Evolutionary conservation across 805 yeast species (phyloP).

Genomic region (Isabelozyma pseudorhagii): DNA sequence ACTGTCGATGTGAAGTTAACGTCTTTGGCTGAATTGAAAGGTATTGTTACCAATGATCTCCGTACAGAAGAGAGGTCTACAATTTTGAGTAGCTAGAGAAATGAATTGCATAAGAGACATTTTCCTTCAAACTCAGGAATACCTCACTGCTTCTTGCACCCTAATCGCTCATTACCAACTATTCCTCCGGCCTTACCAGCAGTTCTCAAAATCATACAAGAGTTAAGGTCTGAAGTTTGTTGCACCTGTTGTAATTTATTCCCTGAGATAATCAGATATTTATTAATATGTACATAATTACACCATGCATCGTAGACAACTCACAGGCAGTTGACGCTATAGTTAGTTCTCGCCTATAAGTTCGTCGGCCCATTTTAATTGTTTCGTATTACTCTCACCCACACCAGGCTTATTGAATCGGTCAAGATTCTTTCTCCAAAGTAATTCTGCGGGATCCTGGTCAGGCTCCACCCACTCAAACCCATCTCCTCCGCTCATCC

Average conservation of each 20-base stretch:
- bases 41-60: no score
- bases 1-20: no score
- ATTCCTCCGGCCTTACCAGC: no score
- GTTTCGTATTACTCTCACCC: constrained; percentile 8
- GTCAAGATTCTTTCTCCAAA: constrained; percentile 34
- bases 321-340: not conserved
- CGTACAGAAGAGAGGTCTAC: no score
- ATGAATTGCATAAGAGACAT: no score
- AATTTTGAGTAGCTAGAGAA: no score
- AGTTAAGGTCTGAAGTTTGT: no score
- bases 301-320: not conserved
- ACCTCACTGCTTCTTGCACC: no score
- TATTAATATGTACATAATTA: not conserved
- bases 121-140: no score
- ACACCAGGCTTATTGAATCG: constrained; percentile 19
- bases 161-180: no score
- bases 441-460: constrained; percentile 76
- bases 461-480: constrained; percentile 91
- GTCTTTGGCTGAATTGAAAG: no score
- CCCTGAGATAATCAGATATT: not conserved
- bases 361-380: constrained; percentile 40
- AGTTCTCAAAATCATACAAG: no score
- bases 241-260: not conserved
- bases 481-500: constrained; percentile 85
- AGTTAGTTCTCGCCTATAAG: constrained; percentile 20